Percentiles rank a stretch among this genome's conserved stretches.
phyloP scores from a whole-genome alignment of 306 rosid genomes.

The Trifolium subterraneum region DNA sequence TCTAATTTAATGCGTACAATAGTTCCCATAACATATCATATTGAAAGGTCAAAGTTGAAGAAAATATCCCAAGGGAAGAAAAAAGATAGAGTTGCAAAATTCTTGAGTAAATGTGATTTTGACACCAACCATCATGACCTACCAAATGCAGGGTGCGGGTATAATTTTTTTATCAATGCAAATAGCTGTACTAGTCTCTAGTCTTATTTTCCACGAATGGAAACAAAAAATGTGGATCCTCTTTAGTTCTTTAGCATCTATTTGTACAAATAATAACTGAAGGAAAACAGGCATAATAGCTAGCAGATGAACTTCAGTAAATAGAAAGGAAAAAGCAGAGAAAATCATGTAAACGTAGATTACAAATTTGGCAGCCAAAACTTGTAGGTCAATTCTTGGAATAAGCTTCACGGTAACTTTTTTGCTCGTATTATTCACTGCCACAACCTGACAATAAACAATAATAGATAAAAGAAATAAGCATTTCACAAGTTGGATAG shows the following conservation, averaged over 20 bases:
- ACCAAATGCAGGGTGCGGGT: not conserved
- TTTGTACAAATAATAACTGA: conserved; percentile 5
- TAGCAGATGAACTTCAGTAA: conserved; percentile 10
- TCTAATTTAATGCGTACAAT: not conserved
- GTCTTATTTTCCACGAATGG: conserved; percentile 11
- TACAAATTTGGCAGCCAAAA: conserved; percentile 93
- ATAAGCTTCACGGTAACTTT: conserved; percentile 83
- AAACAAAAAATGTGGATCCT: not conserved
- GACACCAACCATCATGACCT: conserved; percentile 8
- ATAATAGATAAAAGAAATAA: conserved; percentile 32
- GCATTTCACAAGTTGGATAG: conserved; percentile 25
- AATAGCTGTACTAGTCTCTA: conserved; percentile 1
- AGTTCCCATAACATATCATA: conserved; percentile 10
- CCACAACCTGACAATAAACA: conserved; percentile 65
- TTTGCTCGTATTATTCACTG: conserved; percentile 64
- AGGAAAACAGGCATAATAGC: conserved; percentile 25
- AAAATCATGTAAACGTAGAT: conserved; percentile 29
- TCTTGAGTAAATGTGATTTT: conserved; percentile 7
- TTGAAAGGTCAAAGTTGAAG: not conserved
- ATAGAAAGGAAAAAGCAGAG: not conserved
- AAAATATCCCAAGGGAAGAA: not conserved
- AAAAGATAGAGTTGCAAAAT: not conserved
- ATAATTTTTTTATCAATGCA: not conserved
- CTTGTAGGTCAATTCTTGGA: conserved; percentile 89
- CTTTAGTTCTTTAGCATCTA: conserved; percentile 4